Evolutionary conservation across 176 grass and related monocot genomes (phyloP).

Genomic region (Phragmites australis): DNA sequence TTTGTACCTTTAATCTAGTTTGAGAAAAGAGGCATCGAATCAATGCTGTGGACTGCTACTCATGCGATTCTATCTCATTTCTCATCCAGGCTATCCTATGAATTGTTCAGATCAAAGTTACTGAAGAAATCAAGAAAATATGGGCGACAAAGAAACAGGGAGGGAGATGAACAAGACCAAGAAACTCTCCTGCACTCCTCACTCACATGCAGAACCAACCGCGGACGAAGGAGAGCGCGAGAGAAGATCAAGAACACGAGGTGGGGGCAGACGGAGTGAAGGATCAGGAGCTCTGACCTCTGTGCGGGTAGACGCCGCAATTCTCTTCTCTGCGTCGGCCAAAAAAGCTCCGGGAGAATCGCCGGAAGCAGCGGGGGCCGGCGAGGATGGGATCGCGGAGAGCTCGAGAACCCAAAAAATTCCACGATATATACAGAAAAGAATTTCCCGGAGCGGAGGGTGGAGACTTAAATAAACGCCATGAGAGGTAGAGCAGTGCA

Average conservation of each 20-base stretch:
- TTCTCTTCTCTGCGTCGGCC: slow-evolving; percentile 7
- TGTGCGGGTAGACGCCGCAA: slow-evolving; percentile 30
- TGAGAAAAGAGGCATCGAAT: background rate
- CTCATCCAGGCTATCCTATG: background rate
- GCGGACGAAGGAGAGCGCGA: background rate
- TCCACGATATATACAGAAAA: slow-evolving; percentile 39
- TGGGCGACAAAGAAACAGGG: background rate
- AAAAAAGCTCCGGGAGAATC: slow-evolving; percentile 40
- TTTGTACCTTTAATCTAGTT: background rate
- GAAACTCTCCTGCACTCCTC: background rate
- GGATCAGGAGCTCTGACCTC: slow-evolving; percentile 41
- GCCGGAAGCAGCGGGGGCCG: slow-evolving; percentile 25
- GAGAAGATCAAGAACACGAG: slow-evolving; percentile 6
- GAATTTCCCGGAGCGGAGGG: slow-evolving; percentile 10
- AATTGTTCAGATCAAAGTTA: slow-evolving; percentile 31
- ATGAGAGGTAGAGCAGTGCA: slow-evolving; percentile 42
- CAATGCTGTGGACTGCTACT: background rate
- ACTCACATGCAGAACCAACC: slow-evolving; percentile 34
- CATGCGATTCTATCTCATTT: background rate
- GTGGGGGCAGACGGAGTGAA: background rate
- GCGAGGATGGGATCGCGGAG: slow-evolving; percentile 46
- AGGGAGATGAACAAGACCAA: background rate
- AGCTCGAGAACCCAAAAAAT: slow-evolving; percentile 56
- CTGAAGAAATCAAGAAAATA: background rate
- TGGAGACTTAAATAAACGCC: slow-evolving; percentile 50